Percentiles rank a stretch among this genome's conserved stretches.
Evolutionary conservation across 2,329 filamentous ascomycete species (phyloP).

Genomic region (Septoria linicola): DNA sequence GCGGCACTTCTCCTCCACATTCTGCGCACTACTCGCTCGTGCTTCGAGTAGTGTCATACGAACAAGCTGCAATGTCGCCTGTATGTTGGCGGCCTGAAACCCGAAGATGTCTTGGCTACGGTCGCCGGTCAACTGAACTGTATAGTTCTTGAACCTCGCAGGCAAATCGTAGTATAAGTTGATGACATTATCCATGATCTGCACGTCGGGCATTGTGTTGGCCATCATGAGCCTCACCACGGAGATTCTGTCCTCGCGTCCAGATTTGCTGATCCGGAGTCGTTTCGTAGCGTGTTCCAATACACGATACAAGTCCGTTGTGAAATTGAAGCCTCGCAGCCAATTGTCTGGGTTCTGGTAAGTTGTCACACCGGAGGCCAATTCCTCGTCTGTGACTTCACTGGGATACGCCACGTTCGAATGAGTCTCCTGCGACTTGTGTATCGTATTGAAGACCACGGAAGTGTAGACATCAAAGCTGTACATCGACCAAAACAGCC

Average conservation of each 20-base stretch:
- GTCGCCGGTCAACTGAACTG: constrained; percentile 36
- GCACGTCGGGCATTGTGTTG: constrained; percentile 30
- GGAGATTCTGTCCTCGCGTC: constrained; percentile 27
- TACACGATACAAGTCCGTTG: constrained; percentile 57
- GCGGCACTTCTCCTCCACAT: constrained; percentile 47
- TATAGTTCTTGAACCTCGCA: constrained; percentile 34
- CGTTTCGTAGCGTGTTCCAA: constrained; percentile 51
- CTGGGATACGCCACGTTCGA: constrained; percentile 51
- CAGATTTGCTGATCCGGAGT: constrained; percentile 24
- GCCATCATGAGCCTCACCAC: constrained; percentile 30
- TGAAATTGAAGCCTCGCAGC: constrained; percentile 60
- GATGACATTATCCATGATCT: constrained; percentile 33
- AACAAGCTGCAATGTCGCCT: constrained; percentile 50
- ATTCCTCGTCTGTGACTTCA: constrained; percentile 50
- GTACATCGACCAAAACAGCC: constrained; percentile 59
- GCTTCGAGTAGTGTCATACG: constrained; percentile 47
- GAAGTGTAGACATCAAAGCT: constrained; percentile 56
- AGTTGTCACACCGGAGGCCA: constrained; percentile 34
- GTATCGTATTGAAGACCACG: constrained; percentile 53
- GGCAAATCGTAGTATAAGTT: constrained; percentile 36
- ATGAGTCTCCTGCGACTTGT: constrained; percentile 49
- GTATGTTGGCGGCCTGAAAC: constrained; percentile 54
- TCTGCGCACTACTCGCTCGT: constrained; percentile 14
- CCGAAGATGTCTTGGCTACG: constrained; percentile 43
- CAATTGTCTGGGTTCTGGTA: constrained; percentile 41